Percentiles rank a stretch among this genome's conserved stretches.
These are phyloP conservation scores for Chenopodium formosanum DNA, from an alignment of 148 eudicot species.

Conservation along the genomic window DNA sequence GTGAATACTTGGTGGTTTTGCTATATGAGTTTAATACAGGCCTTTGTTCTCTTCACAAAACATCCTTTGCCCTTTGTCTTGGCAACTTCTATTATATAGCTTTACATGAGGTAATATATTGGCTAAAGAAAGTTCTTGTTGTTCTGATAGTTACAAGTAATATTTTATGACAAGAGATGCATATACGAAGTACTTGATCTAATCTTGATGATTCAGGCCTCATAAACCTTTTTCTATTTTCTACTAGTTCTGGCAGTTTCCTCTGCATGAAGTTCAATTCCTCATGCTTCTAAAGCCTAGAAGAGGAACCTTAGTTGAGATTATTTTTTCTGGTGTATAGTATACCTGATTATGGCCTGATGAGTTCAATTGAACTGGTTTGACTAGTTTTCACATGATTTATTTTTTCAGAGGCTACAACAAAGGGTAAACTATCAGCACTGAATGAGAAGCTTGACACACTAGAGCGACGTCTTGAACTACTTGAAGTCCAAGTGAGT, in stretches of 20 bases:
- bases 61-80: not conserved
- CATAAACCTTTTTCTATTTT: not conserved
- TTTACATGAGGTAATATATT: not conserved
- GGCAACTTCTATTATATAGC: not conserved
- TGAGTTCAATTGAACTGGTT: not conserved
- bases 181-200: not conserved
- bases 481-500: conserved; percentile 91
- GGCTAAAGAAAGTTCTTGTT: not conserved
- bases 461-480: conserved; percentile 88
- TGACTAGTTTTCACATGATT: conserved; percentile 9
- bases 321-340: not conserved
- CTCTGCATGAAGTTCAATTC: not conserved
- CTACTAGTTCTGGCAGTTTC: not conserved
- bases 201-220: not conserved
- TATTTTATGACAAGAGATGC: not conserved
- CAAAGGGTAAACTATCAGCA: conserved; percentile 83
- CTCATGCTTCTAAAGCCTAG: not conserved
- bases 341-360: not conserved
- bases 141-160: not conserved
- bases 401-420: conserved; percentile 72
- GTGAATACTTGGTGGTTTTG: not conserved
- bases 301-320: not conserved
- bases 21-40: not conserved
- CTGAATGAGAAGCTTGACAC: conserved; percentile 94
- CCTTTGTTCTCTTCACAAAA: not conserved